Conservation (phyloP, 208 protist genomes). For the Wallacemonas sp. region DNA sequence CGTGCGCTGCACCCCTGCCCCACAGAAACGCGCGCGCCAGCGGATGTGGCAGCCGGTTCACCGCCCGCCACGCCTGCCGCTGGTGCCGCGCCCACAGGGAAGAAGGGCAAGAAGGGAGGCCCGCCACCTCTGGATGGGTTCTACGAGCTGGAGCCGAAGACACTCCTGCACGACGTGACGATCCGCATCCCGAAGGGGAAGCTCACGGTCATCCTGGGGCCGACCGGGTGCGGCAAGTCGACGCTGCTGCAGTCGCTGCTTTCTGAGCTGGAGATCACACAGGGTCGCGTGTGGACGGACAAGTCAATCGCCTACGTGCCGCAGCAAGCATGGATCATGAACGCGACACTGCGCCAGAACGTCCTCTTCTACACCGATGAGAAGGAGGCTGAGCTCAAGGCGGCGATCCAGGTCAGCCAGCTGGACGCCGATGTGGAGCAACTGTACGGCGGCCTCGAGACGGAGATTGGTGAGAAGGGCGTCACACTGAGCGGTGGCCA, state of each 20-base stretch:
- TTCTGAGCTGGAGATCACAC: constrained; percentile 32
- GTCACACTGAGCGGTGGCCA: constrained; percentile 85
- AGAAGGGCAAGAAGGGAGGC: constrained; percentile 12
- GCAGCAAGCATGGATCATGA: constrained; percentile 93
- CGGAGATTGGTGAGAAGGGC: constrained; percentile 84
- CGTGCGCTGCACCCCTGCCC: constrained; percentile 10
- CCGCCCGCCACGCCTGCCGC: neutral
- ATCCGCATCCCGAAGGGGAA: constrained; percentile 46
- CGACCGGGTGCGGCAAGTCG: constrained; percentile 78
- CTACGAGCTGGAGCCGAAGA: constrained; percentile 38
- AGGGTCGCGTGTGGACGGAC: constrained; percentile 25
- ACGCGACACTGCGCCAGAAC: constrained; percentile 92
- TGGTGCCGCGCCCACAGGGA: neutral
- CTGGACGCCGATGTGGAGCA: constrained; percentile 80
- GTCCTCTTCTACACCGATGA: constrained; percentile 85
- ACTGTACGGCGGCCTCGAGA: constrained; percentile 82
- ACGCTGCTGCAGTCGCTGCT: constrained; percentile 48
- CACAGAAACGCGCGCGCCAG: constrained; percentile 3
- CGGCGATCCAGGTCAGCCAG: constrained; percentile 56
- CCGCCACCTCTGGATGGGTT: constrained; percentile 15
- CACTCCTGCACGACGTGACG: constrained; percentile 38
- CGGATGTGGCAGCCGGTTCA: neutral
- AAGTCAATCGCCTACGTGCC: constrained; percentile 83
- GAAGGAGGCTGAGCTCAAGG: constrained; percentile 56
- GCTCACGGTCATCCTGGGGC: constrained; percentile 66